Conservation (phyloP, 108 stramenopile genomes). For the Skeletonema tropicum region DNA sequence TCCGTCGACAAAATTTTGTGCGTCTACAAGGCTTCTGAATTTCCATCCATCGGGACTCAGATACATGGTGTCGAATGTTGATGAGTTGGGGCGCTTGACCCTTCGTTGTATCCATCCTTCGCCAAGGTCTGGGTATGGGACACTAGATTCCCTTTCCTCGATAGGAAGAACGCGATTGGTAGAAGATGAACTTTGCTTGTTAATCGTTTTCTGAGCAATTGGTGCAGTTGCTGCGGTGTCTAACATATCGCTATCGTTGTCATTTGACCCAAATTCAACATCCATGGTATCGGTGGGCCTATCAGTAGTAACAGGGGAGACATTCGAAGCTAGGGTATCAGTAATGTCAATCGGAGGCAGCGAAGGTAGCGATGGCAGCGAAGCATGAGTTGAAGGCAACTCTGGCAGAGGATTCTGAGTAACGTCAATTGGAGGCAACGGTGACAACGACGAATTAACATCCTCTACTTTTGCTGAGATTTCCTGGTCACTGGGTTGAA, state of each 20-base stretch:
- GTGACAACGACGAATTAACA: not conserved
- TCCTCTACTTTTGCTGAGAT: not conserved
- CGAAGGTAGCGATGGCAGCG: not conserved
- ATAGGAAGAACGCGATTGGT: not conserved
- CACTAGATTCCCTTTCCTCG: not conserved
- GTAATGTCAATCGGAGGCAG: constrained; percentile 3
- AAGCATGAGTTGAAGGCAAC: not conserved
- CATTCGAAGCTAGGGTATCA: not conserved
- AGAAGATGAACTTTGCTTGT: not conserved
- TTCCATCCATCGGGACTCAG: not conserved
- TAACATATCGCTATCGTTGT: not conserved
- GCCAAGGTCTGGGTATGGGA: not conserved
- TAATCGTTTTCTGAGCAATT: not conserved
- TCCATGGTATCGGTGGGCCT: not conserved
- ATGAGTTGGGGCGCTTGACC: not conserved
- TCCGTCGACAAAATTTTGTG: not conserved
- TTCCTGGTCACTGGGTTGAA: not conserved
- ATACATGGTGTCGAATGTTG: not conserved
- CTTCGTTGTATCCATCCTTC: constrained; percentile 3
- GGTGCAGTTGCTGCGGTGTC: not conserved
- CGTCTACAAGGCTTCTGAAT: not conserved
- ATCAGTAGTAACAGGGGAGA: not conserved
- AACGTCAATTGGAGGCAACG: not conserved
- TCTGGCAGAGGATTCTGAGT: not conserved
- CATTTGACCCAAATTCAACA: constrained; percentile 13